Percentiles rank a stretch among this genome's conserved stretches.
These are phyloP conservation scores for Gossypium trilobum DNA, from an alignment of 441 rosid species.

Conservation along the genomic window DNA sequence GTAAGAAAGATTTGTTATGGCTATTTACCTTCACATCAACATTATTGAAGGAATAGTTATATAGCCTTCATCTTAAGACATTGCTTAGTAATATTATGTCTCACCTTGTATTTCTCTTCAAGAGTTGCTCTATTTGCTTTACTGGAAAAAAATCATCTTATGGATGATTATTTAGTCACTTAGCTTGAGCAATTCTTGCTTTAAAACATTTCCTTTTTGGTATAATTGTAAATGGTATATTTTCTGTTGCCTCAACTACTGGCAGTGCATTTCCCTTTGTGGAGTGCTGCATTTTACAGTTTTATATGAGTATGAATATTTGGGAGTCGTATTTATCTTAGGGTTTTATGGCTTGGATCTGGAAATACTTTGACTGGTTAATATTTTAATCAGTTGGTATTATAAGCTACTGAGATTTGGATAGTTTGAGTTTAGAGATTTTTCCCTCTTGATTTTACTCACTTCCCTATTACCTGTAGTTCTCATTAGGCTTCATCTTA, in stretches of 20 bases:
- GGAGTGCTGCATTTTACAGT: neutral
- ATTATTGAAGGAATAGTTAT: neutral
- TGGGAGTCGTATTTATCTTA: neutral
- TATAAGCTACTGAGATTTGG: neutral
- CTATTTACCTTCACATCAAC: neutral
- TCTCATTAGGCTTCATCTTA: neutral
- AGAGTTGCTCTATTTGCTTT: neutral
- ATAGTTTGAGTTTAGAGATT: neutral
- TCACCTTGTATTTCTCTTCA: slow-evolving; percentile 6
- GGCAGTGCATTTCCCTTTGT: slow-evolving; percentile 1
- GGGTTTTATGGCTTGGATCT: slow-evolving; percentile 2
- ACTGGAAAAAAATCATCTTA: neutral
- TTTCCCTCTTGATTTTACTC: neutral
- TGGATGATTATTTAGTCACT: neutral
- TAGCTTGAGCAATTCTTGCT: slow-evolving; percentile 1
- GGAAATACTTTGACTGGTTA: neutral
- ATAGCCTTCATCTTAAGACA: neutral
- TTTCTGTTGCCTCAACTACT: neutral
- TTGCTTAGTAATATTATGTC: neutral
- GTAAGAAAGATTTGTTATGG: neutral
- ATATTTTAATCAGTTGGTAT: neutral
- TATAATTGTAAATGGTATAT: neutral
- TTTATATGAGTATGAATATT: neutral
- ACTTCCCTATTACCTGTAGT: neutral
- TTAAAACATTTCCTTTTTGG: neutral